Evolutionary conservation across 2,329 filamentous ascomycete genomes (phyloP).

Genomic region (Myriangium duriaei): DNA sequence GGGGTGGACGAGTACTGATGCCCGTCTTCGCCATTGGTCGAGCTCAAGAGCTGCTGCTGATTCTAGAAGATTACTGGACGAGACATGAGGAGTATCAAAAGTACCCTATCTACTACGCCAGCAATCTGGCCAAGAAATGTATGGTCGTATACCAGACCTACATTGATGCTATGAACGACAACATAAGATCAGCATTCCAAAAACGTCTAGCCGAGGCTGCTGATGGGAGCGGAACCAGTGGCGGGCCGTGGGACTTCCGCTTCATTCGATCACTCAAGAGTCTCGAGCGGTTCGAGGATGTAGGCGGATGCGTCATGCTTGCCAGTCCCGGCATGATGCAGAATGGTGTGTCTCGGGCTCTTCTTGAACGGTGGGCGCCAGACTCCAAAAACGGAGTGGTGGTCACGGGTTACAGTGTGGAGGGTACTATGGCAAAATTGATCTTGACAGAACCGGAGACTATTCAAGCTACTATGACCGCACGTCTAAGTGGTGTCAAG

Average conservation of each 20-base stretch:
- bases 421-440: constrained; percentile 95
- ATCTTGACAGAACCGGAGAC: constrained; percentile 91
- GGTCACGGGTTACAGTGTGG: constrained; percentile 95
- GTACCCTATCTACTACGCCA: constrained; percentile 93
- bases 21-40: constrained; percentile 90
- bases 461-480: constrained; percentile 84
- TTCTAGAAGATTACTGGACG: constrained; percentile 93
- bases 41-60: constrained; percentile 86
- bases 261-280: constrained; percentile 86
- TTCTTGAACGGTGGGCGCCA: constrained; percentile 91
- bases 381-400: constrained; percentile 96
- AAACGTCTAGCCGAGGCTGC: constrained; percentile 81
- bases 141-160: constrained; percentile 99
- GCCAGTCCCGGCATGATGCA: constrained; percentile 97
- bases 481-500: constrained; percentile 33
- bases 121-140: constrained; percentile 86
- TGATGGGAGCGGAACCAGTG: constrained; percentile 51
- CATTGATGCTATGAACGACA: constrained; percentile 97
- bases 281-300: constrained; percentile 88
- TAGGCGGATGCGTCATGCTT: constrained; percentile 92
- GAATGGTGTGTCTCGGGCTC: constrained; percentile 82
- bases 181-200: constrained; percentile 89
- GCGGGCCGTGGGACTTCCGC: constrained; percentile 92
- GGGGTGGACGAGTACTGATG: constrained; percentile 83
- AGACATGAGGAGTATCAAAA: constrained; percentile 81